These are phyloP conservation scores for Phytophthora gonapodyides DNA, from an alignment of 352 stramenopile genomes.

Conservation along the genomic window DNA sequence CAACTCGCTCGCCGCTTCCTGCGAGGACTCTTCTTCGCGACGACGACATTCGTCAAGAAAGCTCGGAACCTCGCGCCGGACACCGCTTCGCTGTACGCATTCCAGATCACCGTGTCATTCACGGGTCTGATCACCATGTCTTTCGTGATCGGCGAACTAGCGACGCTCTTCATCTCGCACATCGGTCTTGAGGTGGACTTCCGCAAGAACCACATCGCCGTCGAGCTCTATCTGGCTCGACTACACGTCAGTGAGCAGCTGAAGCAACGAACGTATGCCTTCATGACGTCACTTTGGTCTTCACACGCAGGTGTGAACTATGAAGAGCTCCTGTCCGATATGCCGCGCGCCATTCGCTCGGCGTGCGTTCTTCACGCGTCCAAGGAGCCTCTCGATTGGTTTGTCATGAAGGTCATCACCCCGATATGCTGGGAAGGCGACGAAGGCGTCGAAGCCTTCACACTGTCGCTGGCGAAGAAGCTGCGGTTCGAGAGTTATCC, in stretches of 20 bases:
- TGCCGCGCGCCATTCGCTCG: conserved; percentile 45
- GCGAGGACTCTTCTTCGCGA: conserved; percentile 46
- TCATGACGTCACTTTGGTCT: conserved; percentile 54
- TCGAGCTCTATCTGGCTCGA: conserved; percentile 44
- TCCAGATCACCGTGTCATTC: conserved; percentile 46
- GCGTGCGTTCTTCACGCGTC: conserved; percentile 48
- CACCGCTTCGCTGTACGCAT: conserved; percentile 32
- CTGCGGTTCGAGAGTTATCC: conserved; percentile 60
- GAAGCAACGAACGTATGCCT: conserved; percentile 25
- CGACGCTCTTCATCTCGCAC: conserved; percentile 51
- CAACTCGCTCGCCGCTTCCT: conserved; percentile 41
- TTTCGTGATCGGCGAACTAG: conserved; percentile 50
- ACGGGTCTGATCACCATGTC: conserved; percentile 46
- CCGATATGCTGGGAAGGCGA: conserved; percentile 22
- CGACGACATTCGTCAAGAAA: conserved; percentile 47
- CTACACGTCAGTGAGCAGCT: conserved; percentile 33
- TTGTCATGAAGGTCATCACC: conserved; percentile 39
- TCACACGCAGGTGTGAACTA: conserved; percentile 56
- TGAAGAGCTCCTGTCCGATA: conserved; percentile 42
- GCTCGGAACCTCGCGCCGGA: conserved; percentile 38
- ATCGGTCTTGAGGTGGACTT: conserved; percentile 59
- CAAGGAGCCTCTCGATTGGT: conserved; percentile 30
- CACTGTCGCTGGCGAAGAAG: conserved; percentile 31
- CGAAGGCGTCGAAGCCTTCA: conserved; percentile 26
- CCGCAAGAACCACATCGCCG: conserved; percentile 51